Percentiles rank a stretch among this genome's conserved stretches.
Evolutionary conservation across 257 asterid species (phyloP).

Genomic region (Petunia axillaris): DNA sequence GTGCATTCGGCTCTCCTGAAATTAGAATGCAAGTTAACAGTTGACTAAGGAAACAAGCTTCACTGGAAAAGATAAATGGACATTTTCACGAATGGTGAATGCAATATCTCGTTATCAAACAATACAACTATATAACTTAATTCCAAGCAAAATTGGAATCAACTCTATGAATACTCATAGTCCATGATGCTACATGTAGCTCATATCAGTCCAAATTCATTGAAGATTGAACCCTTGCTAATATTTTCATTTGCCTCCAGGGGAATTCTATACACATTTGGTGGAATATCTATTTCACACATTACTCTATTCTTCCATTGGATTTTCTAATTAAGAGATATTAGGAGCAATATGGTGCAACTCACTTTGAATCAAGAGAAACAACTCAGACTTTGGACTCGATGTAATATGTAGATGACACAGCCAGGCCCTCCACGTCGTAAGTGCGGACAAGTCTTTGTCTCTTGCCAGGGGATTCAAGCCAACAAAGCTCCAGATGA

Average conservation of each 20-base stretch:
- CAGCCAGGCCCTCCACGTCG: conserved; percentile 86
- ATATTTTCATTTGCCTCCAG: neutral
- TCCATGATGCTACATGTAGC: too few species aligned
- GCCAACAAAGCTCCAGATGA: conserved; percentile 92
- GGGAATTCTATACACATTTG: conserved; percentile 3
- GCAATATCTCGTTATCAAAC: neutral
- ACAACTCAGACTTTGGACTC: conserved; percentile 67
- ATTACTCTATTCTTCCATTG: neutral
- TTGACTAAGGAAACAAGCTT: too few species aligned
- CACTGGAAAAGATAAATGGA: too few species aligned
- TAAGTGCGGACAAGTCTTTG: conserved; percentile 86
- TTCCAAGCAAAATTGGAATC: too few species aligned
- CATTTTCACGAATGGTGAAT: neutral
- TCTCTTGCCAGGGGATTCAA: conserved; percentile 73
- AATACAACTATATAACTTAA: too few species aligned
- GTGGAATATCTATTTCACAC: neutral
- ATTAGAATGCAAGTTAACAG: too few species aligned
- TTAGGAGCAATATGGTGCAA: neutral
- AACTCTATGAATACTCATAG: too few species aligned
- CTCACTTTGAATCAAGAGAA: conserved; percentile 10
- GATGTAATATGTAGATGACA: conserved; percentile 76
- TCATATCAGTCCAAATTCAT: too few species aligned
- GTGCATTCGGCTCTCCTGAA: too few species aligned
- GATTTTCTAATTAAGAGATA: neutral
- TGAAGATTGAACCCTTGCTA: neutral